A percentile compares a stretch with the other conserved stretches of the same genome.
phyloP scores from a whole-genome alignment of 495 filamentous ascomycete genomes.

The Podospora pseudocomata region DNA sequence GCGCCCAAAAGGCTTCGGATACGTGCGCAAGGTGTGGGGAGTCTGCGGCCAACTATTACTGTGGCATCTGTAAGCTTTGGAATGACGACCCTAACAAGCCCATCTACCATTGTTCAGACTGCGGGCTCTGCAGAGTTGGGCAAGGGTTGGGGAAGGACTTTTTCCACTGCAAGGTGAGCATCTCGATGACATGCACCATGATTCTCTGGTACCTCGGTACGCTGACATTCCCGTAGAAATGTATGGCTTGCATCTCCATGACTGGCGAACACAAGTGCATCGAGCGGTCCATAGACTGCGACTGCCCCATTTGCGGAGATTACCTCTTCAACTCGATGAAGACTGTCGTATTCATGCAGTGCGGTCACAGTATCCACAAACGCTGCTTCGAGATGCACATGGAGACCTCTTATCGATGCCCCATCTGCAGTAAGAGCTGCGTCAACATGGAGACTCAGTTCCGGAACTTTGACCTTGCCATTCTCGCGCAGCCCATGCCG shows the following conservation, averaged over 20 bases:
- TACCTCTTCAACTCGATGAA: conserved; percentile 95
- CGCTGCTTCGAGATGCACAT: conserved; percentile 82
- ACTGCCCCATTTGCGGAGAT: conserved; percentile 97
- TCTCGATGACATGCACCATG: background rate
- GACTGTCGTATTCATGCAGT: conserved; percentile 88
- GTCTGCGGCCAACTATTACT: conserved; percentile 87
- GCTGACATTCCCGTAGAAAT: conserved; percentile 55
- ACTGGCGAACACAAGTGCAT: conserved; percentile 82
- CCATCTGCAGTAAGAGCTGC: conserved; percentile 88
- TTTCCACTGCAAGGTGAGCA: conserved; percentile 88
- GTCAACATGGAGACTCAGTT: conserved; percentile 97
- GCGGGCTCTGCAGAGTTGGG: conserved; percentile 90
- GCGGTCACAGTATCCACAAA: conserved; percentile 92
- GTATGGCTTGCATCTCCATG: conserved; percentile 87
- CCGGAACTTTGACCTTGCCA: conserved; percentile 78
- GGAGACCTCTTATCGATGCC: conserved; percentile 85
- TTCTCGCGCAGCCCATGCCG: conserved; percentile 90
- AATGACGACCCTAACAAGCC: conserved; percentile 86
- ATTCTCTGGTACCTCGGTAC: background rate
- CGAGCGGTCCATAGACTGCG: conserved; percentile 88
- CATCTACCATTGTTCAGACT: conserved; percentile 96
- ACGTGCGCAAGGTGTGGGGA: conserved; percentile 72
- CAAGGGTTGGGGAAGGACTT: conserved; percentile 93
- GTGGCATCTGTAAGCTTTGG: conserved; percentile 93
- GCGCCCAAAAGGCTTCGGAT: conserved; percentile 77